Percentiles rank a stretch among this genome's conserved stretches.
Conservation (phyloP, 2,329 filamentous ascomycete species). For the Claviceps purpurea region DNA sequence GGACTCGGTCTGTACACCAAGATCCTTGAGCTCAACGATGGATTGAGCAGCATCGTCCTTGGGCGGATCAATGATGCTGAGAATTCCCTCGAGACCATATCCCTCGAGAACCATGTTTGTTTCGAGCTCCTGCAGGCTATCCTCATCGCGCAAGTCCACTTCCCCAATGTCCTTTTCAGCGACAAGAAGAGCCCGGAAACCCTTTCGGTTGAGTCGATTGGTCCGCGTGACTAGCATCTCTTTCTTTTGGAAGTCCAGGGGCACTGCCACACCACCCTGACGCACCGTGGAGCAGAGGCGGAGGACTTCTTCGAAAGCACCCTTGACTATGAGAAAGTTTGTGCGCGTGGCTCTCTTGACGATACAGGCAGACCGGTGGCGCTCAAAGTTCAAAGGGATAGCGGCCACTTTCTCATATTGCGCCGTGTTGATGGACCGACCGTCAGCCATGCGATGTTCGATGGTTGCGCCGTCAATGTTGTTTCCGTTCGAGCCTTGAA, state of each 20-base stretch:
- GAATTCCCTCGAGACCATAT: conserved; percentile 7
- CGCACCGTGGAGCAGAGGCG: conserved; percentile 11
- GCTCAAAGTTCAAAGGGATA: conserved; percentile 16
- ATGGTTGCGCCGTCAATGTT: conserved; percentile 16
- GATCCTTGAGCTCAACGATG: conserved; percentile 10
- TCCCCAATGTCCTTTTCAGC: conserved; percentile 10
- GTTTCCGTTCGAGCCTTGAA: conserved; percentile 16
- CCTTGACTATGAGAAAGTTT: conserved; percentile 17
- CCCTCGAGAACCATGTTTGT: conserved; percentile 9
- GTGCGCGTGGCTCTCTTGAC: conserved; percentile 11
- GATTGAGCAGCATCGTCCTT: conserved; percentile 16
- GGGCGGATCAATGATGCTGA: conserved; percentile 17
- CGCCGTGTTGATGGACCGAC: conserved; percentile 8
- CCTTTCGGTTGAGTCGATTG: conserved; percentile 8
- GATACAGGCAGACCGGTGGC: conserved; percentile 12
- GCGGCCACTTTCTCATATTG: conserved; percentile 12
- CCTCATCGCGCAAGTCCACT: conserved; percentile 9
- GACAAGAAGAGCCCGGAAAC: conserved; percentile 14
- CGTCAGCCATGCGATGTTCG: conserved; percentile 7
- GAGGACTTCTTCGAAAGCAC: conserved; percentile 17
- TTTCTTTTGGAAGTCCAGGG: conserved; percentile 9
- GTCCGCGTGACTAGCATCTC: conserved; percentile 8
- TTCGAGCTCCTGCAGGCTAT: conserved; percentile 12
- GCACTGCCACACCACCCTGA: conserved; percentile 6
- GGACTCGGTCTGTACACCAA: conserved; percentile 17